phyloP scores from a whole-genome alignment of 768 basidiomycete genomes.

The Crucibulum laeve region DNA sequence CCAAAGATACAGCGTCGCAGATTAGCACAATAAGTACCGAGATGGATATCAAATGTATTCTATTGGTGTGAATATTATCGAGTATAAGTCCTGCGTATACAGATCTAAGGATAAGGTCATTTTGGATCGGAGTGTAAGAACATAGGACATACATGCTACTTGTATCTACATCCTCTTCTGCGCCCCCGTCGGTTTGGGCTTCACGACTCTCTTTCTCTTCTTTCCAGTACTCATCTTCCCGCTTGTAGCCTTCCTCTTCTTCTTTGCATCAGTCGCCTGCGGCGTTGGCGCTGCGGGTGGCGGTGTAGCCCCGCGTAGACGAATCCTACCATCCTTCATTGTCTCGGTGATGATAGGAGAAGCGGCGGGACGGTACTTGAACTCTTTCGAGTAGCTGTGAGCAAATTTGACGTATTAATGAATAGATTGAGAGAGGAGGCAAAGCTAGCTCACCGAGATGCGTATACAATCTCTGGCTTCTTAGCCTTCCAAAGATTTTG shows the following conservation, averaged over 20 bases:
- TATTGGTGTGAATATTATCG: too few species aligned
- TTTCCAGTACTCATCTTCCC: slow-evolving; percentile 6
- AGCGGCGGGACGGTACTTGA: slow-evolving; percentile 14
- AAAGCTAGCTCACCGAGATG: slow-evolving; percentile 10
- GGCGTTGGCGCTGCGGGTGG: slow-evolving; percentile 9
- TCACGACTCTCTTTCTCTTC: slow-evolving; percentile 5
- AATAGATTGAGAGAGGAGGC: neutral
- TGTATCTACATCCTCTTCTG: too few species aligned
- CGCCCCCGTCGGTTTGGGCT: too few species aligned
- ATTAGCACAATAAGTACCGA: too few species aligned
- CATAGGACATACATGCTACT: too few species aligned
- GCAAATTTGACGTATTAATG: neutral
- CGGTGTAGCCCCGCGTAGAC: slow-evolving; percentile 10
- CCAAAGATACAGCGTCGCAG: too few species aligned
- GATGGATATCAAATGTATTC: too few species aligned
- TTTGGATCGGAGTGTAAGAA: too few species aligned
- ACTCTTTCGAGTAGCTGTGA: slow-evolving; percentile 15
- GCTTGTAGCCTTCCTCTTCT: slow-evolving; percentile 1
- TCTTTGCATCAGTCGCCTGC: slow-evolving; percentile 5
- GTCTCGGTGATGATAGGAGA: slow-evolving; percentile 16
- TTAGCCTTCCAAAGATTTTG: slow-evolving; percentile 1
- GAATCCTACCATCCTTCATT: slow-evolving; percentile 12
- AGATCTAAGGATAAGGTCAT: too few species aligned
- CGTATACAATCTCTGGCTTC: slow-evolving; percentile 11
- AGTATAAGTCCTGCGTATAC: too few species aligned